Evolutionary conservation across 148 eudicot genomes (phyloP), one percentile per base, ranked within the genome.

Genomic region (Agrostemma githago): DNA sequence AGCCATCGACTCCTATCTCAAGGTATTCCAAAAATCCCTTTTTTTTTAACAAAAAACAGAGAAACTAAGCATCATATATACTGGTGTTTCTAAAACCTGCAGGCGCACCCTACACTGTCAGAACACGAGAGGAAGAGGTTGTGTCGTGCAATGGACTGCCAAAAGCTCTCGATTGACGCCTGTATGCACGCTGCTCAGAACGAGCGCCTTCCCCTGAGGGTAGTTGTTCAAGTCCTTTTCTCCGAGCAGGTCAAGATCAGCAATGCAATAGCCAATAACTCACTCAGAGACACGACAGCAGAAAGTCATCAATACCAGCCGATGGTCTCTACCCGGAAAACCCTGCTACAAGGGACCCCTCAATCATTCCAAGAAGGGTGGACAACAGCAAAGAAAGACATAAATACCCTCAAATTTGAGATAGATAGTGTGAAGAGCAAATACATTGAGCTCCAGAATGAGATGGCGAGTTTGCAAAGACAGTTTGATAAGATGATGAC

Each of bases 181-280:
- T 92, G 99, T 70, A 88, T 92, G 94, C 99, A 96, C 15, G 99
- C 97, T 2, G 99, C 99, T n/a, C 99, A 96, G 57, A 96, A 96
- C 19, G 99, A 96, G 75, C 79, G 99, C 10, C 96, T 96, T 8
- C 99, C 99, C 6, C 78, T 96, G 19, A 76, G 99, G 63, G 91
- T 92, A 9, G 97, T 90, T 17, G 96, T 96, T 15, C 99, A 96
- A 82, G 96, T 96, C 67, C 96, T 96, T 74, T 92, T 96, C 87
- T 92, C 99, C 1, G 97, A 96, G 57, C 99, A 96, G 73, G 89
- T 90, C 21, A 96, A 96, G 72, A 89, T 96, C 56, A 92, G 91
- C 89, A 96, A 90, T 34, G 92, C 91, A 4, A 44, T 96, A 72
- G 94, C 99, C 82, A 95, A 80, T 59, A 86, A 57, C 77, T 57